Base-by-base conservation (phyloP, 768 basidiomycete species). In the Cystofilobasidium macerans region DNA sequence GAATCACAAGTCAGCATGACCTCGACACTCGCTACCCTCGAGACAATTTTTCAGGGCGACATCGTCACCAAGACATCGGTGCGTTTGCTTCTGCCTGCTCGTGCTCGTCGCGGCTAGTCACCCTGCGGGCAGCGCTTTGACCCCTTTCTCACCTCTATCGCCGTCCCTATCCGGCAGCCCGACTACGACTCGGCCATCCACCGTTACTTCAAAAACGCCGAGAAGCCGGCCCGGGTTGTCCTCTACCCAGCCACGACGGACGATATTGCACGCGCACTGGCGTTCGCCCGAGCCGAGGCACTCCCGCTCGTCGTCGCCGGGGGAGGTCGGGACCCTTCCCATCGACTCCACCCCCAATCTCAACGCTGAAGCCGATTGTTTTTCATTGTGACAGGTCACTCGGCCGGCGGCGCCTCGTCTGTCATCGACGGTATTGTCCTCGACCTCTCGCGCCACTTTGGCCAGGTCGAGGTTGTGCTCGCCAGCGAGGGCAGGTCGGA, bases 341-440 rank as follows among this genome's bases (percentile, higher is more conserved):
- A 26, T 47, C 30, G 18, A 14, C 42, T 20, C 16, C 40, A 8
- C 24, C 35, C 1, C 5, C n/a, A 22, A 5, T 51, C 33, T 18
- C 6, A 22, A 9, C 20, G 32, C 24, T 51, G 45, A n/a, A 20
- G 22, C 4, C 13, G 45, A 16, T 7, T n/a, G 45, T n/a, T 2
- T n/a, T 24, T 24, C 14, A 8, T 47, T n/a, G n/a, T n/a, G n/a
- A n/a, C 45, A 45, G 30, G 26, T n/a, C 32, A 24, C n/a, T 61
- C 45, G 11, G 26, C 30, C 20, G n/a, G 20, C 8, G 33, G 47
- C 22, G 30, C 30, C 14, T 33, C 30, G 14, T 47, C 43, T 14
- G 43, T 45, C 61, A n/a, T 11, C 32, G 61, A 47, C 42, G 47
- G 61, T 8, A n/a, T 61, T 47, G 61, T 61, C 16, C 24, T 61